Evolutionary conservation across 768 basidiomycete genomes (phyloP), one percentile per base, ranked within the genome.

Genomic region (Melanogaster broomeanus): DNA sequence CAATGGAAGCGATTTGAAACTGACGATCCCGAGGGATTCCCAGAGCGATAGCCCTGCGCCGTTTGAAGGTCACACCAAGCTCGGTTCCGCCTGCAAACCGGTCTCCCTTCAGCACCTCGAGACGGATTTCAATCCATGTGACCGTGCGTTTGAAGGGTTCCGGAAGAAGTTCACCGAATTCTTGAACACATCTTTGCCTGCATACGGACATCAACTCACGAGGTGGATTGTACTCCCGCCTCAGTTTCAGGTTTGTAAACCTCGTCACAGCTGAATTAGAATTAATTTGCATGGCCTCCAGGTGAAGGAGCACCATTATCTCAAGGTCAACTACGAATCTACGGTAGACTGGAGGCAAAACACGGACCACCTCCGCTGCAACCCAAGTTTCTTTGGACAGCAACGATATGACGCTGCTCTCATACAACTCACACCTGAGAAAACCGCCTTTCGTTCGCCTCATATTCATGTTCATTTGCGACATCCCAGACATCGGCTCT

Each of bases 381-480:
- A 64, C 45, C 67, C 70, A 8, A 42, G 39, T 0, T 75, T 74
- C 51, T 57, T 62, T 35, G 34, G 53, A 0, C 21, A 38, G 2
- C 62, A 61, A 9, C 60, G 58, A 0, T 72, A 64, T 27, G 59
- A 72, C 39, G 66, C 38, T 45, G 64, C 68, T 3, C 46, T 75
- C 35, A 56, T 59, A 4, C 55, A 54, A 9, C 19, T 55, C 16
- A 44, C 49, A 1, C 18, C 21, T 2, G 28, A 30, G 10, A 2
- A 15, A 0, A 24, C 9, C 0, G 18, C 39, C 6, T n/a, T 67
- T 72, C 41, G 59, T 49, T 1, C 41, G 44, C 18, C 45, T 71
- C 0, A 25, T 63, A 4, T 41, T 61, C n/a, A 35, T 71, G 4
- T 71, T 69, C 21, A 57, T 45, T 0, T 62, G 58, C 21, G 15